Percentiles rank a stretch among this genome's conserved stretches.
phyloP scores from a whole-genome alignment of 1,284 basidiomycete species.

The Ceratobasidium sp. region DNA sequence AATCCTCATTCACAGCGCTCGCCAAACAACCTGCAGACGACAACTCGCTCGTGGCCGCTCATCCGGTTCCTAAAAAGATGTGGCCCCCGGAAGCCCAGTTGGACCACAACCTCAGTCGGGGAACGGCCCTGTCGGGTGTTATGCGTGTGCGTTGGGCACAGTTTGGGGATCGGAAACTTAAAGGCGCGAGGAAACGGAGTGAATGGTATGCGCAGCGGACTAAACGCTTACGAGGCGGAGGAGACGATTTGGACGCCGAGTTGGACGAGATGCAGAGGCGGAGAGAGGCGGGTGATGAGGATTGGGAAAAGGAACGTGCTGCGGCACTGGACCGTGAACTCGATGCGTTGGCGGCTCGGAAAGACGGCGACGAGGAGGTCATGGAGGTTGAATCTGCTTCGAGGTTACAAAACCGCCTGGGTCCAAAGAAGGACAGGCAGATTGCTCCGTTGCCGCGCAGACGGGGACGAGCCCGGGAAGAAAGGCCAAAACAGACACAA shows the following conservation, averaged over 20 bases:
- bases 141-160: slow-evolving; percentile 33
- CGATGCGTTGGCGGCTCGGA: slow-evolving; percentile 21
- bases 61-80: slow-evolving; percentile 35
- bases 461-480: slow-evolving; percentile 11
- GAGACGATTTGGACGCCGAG: slow-evolving; percentile 31
- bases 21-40: slow-evolving; percentile 4
- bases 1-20: slow-evolving; percentile 6
- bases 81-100: slow-evolving; percentile 39
- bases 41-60: slow-evolving; percentile 15
- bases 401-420: slow-evolving; percentile 8
- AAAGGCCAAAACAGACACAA: slow-evolving; percentile 34
- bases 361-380: slow-evolving; percentile 14
- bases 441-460: slow-evolving; percentile 31
- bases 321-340: slow-evolving; percentile 16
- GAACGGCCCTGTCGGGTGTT: slow-evolving; percentile 26
- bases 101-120: slow-evolving; percentile 37
- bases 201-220: slow-evolving; percentile 25
- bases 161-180: slow-evolving; percentile 31
- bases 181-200: slow-evolving; percentile 34
- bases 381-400: background rate
- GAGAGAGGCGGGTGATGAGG: slow-evolving; percentile 27
- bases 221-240: slow-evolving; percentile 12
- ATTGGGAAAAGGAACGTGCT: background rate
- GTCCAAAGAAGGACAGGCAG: slow-evolving; percentile 30
- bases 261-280: slow-evolving; percentile 32